Conservation (phyloP, 2,329 filamentous ascomycete genomes). For the Metarhizium anisopliae region DNA sequence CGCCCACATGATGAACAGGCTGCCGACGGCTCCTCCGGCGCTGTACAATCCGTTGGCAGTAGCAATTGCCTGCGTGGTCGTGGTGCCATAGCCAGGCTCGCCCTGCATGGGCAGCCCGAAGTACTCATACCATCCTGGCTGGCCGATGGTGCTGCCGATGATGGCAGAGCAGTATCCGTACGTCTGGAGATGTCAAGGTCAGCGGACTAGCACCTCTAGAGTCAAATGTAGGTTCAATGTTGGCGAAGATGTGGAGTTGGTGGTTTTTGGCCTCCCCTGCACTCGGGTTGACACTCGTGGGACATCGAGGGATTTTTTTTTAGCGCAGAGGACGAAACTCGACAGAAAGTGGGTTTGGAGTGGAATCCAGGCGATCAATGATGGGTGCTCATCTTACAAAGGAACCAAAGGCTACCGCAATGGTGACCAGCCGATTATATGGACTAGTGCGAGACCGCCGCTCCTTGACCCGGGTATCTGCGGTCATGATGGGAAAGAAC, state of each 20-base stretch:
- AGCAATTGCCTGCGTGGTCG: constrained; percentile 33
- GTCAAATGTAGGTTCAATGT: no score
- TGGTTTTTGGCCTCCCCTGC: no score
- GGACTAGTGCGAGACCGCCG: constrained; percentile 14
- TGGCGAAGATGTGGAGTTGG: no score
- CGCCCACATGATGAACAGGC: constrained; percentile 41
- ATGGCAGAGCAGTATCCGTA: constrained; percentile 42
- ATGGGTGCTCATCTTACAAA: constrained; percentile 14
- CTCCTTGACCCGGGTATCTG: neutral
- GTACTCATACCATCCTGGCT: constrained; percentile 41
- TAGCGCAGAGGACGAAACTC: neutral
- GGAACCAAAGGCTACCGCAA: constrained; percentile 24
- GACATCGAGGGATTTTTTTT: no score
- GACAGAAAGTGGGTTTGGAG: neutral
- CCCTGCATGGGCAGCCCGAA: constrained; percentile 35
- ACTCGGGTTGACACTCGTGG: no score
- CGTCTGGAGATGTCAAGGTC: neutral
- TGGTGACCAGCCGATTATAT: constrained; percentile 25
- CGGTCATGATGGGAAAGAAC: neutral
- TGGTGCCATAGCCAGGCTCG: constrained; percentile 33
- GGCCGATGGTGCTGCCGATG: constrained; percentile 42
- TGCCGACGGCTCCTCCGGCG: constrained; percentile 21
- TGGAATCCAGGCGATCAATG: neutral
- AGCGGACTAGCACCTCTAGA: no score
- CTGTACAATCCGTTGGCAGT: constrained; percentile 40